Evolutionary conservation across 2,329 filamentous ascomycete genomes (phyloP), one percentile per base, ranked within the genome.

Genomic region (Talaromyces marneffei): DNA sequence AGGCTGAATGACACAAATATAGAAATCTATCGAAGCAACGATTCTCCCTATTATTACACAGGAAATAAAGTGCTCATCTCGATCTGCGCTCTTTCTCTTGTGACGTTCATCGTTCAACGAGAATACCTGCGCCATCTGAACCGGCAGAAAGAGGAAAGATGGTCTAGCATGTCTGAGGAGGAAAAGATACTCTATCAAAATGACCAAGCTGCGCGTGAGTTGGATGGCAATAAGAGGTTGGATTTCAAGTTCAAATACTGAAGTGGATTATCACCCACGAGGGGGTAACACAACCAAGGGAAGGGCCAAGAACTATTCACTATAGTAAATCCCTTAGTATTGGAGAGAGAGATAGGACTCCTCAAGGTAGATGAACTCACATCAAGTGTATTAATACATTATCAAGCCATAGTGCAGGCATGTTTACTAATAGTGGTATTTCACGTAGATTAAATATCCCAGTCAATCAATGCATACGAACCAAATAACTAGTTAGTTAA

Each of bases 21-120:
- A 69, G 63, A 84, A 65, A 81, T 84, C 61, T 84, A 84, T 65
- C 77, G 80, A 18, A 67, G 69, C 1, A 77, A 75, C 64, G 82
- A 84, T 57, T 68, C 71, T 0, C 81, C 82, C 0, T 83, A 82
- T 68, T 85, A 83, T 69, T 80, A 82, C 65, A 74, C 65, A 12
- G 83, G 83, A 3, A 84, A 85, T 71, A 80, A 74, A 10, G 78
- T 84, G 8, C 75, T 83, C 46, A 75, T 85, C 3, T 76, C 79
- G 0, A 80, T 85, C 44, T 77, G 80, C 23, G 77, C 73, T 0
- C 70, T 83, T 2, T 71, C 78, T 0, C 66, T 85, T 10, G 72
- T 78, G 0, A 68, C 78, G 0, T 82, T 85, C 48, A 16, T 84
- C 33, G 70, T 70, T 1, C 80, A 83, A 66, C 73, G 81, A 16